Evolutionary conservation across 2,329 filamentous ascomycete genomes (phyloP).

Genomic region (Seiridium unicorne): DNA sequence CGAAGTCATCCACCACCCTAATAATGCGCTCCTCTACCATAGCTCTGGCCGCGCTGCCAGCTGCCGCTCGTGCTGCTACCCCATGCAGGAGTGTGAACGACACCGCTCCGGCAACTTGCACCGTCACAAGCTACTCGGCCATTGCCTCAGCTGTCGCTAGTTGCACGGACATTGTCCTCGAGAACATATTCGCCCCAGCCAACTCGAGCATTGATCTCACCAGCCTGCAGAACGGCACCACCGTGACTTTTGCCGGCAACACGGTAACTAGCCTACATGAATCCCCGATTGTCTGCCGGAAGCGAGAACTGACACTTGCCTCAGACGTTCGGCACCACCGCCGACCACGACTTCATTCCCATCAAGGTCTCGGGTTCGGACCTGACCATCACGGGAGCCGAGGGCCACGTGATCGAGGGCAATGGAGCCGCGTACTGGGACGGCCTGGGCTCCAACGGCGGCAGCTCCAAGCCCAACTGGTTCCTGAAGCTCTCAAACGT

Average conservation of each 20-base stretch:
- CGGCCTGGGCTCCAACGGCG: slow-evolving; percentile 5
- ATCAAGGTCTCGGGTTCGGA: slow-evolving; percentile 15
- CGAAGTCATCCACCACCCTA: neutral
- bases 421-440: slow-evolving; percentile 7
- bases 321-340: neutral
- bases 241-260: slow-evolving; percentile 20
- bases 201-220: slow-evolving; percentile 34
- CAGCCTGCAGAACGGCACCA: slow-evolving; percentile 28
- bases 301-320: neutral
- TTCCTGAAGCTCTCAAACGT: slow-evolving; percentile 33
- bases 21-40: slow-evolving; percentile 1
- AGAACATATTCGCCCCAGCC: slow-evolving; percentile 32
- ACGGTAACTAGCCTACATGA: slow-evolving; percentile 7
- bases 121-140: neutral
- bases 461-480: slow-evolving; percentile 31
- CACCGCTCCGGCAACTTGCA: neutral
- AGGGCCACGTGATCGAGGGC: slow-evolving; percentile 16
- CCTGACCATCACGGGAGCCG: slow-evolving; percentile 16
- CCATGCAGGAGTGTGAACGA: neutral
- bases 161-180: slow-evolving; percentile 35
- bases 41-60: neutral
- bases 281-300: neutral
- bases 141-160: slow-evolving; percentile 18
- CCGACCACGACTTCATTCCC: slow-evolving; percentile 2
- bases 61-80: neutral